Evolutionary conservation across 1,284 basidiomycete genomes (phyloP), one percentile per base, ranked within the genome.

Genomic region (Ustilago tritici): DNA sequence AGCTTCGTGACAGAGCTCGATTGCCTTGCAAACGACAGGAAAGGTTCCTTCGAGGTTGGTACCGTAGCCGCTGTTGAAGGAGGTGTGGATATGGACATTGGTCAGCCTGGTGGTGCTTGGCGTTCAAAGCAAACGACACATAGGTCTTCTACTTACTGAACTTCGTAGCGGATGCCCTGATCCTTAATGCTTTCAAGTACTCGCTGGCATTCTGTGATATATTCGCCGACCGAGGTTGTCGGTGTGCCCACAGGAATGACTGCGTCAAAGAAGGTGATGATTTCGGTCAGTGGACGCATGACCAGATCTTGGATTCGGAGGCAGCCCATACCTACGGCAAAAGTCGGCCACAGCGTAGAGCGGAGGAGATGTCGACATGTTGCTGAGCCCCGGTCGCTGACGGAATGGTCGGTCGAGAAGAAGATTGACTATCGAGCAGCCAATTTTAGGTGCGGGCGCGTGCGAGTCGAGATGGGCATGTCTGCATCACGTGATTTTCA

Each of bases 11-110:
- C 85, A 86, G 19, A 61, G 65, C 61, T 84, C 76, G 43, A 86
- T 79, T 11, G 84, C 84, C 19, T 66, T 65, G 57, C 76, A 79
- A 14, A 86, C 84, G 8, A 69, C 55, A 6, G 76, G 68, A 36
- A 84, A 84, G 10, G 67, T 70, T 1, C 84, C 84, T 55, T 86
- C 84, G 8, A 86, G 70, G 54, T 86, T 85, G 35, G 84, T 86
- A 28, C 84, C 84, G 52, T 86, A 86, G 55, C 84, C 84, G 62
- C 83, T 84, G 70, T 40, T 40, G 38, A 19, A 32, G 28, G 12
- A 11, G 59, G 35, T n/a, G 17, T 23, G 2, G 28, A 32, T 23
- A 31, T 17, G 3, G 12, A 31, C 28, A 12, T 6, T 50, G 9
- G n/a, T 64, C 41, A 71, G 58, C n/a, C 36, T 56, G n/a, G 14